A percentile compares a stretch with the other conserved stretches of the same genome.
Conservation (phyloP, 2,329 filamentous ascomycete genomes). For the Monilinia vaccinii-corymbosi region DNA sequence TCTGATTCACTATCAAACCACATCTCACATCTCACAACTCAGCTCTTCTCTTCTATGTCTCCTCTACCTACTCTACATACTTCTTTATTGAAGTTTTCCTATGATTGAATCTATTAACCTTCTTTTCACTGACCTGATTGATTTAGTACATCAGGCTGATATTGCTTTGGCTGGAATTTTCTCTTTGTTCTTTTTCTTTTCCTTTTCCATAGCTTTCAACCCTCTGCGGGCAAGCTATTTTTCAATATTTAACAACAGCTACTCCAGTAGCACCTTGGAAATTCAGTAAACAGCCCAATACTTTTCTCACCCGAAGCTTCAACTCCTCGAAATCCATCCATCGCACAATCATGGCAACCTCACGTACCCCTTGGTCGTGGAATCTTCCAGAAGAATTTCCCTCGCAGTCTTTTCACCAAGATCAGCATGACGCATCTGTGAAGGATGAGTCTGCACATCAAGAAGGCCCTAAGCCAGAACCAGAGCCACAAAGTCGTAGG, state of each 20-base stretch:
- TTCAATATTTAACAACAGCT: background rate
- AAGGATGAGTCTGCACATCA: background rate
- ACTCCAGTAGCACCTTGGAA: background rate
- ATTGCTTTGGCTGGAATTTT: background rate
- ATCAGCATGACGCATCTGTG: background rate
- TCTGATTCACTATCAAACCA: constrained; percentile 3
- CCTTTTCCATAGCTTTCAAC: background rate
- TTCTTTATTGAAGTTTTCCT: constrained; percentile 10
- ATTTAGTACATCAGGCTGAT: background rate
- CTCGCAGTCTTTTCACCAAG: background rate
- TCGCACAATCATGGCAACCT: background rate
- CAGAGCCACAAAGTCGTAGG: constrained; percentile 28
- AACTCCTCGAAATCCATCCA: no score
- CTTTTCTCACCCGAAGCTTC: background rate
- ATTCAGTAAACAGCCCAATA: background rate
- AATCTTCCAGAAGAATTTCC: background rate
- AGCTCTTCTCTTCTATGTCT: background rate
- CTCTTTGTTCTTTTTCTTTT: background rate
- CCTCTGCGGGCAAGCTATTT: background rate
- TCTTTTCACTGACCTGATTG: background rate
- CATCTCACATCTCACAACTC: constrained; percentile 15
- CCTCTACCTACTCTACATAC: constrained; percentile 19
- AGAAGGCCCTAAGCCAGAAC: background rate
- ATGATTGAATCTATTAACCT: constrained; percentile 6
- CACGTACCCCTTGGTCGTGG: constrained; percentile 3